A percentile compares a stretch with the other conserved stretches of the same genome.
Conservation (phyloP, 768 basidiomycete genomes). For the Asterophora lycoperdoides region DNA sequence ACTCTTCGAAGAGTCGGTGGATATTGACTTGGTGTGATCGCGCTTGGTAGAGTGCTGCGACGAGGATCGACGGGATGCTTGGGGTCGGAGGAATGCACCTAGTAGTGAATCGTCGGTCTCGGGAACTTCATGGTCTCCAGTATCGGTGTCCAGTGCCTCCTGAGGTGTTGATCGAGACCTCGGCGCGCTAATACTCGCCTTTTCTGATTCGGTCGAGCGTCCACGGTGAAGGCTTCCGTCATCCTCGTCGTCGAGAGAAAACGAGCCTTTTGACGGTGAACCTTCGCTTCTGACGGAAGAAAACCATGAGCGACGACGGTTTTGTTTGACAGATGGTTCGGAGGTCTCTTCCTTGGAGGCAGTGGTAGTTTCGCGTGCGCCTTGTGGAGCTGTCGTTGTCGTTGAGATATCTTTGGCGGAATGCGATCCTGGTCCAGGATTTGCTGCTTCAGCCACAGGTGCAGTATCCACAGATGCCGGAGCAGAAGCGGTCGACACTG, state of each 20-base stretch:
- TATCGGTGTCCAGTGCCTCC: conserved; percentile 14
- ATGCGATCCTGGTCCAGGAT: conserved; percentile 8
- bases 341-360: conserved; percentile 10
- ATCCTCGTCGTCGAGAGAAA: conserved; percentile 15
- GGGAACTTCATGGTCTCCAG: conserved; percentile 10
- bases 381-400: neutral
- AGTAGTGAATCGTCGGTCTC: conserved; percentile 12
- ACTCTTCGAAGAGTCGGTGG: conserved; percentile 18
- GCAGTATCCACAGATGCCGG: conserved; percentile 25
- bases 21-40: conserved; percentile 25
- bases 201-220: conserved; percentile 30
- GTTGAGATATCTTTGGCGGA: conserved; percentile 20
- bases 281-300: conserved; percentile 39
- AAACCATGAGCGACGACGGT: conserved; percentile 59
- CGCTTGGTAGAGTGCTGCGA: conserved; percentile 44
- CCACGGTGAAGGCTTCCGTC: conserved; percentile 33
- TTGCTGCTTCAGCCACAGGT: conserved; percentile 3
- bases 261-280: conserved; percentile 21
- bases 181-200: conserved; percentile 13
- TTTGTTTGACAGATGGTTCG: conserved; percentile 24
- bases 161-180: conserved; percentile 34
- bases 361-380: conserved; percentile 2
- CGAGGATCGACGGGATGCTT: conserved; percentile 34
- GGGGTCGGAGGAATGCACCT: conserved; percentile 12
- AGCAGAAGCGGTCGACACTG: conserved; percentile 33